Evolutionary conservation across 257 asterid genomes (phyloP).

Genomic region (Solanum dulcamara): DNA sequence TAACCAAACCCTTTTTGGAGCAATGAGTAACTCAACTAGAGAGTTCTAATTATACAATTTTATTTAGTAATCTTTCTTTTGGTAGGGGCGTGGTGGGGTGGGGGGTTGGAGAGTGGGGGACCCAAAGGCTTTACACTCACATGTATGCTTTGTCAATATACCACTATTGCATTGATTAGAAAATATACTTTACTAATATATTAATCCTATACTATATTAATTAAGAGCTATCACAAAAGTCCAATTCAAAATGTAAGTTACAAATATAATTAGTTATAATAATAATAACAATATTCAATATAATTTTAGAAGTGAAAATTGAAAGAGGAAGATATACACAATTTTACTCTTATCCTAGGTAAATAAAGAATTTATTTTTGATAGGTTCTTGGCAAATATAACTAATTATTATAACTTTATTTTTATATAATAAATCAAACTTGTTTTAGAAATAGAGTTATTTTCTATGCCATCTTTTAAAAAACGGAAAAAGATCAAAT

Average conservation of each 20-base stretch:
- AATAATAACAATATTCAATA: too few species aligned
- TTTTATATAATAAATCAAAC: neutral
- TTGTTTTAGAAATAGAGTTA: neutral
- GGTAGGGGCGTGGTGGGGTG: too few species aligned
- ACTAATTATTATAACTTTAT: neutral
- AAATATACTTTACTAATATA: neutral
- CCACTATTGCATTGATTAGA: constrained; percentile 4
- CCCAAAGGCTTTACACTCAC: neutral
- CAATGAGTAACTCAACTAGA: neutral
- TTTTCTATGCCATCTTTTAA: too few species aligned
- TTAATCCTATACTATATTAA: neutral
- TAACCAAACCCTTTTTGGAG: neutral
- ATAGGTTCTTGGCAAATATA: too few species aligned
- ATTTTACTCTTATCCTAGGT: neutral
- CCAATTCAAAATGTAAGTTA: neutral
- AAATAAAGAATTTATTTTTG: too few species aligned
- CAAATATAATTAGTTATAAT: neutral
- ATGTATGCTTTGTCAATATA: constrained; percentile 4
- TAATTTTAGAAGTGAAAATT: too few species aligned
- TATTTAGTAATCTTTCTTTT: neutral
- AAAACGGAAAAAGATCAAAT: too few species aligned
- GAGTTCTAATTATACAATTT: neutral
- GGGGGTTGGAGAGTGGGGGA: neutral
- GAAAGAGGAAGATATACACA: neutral
- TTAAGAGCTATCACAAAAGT: neutral